Evolutionary conservation across 208 protist genomes (phyloP).

Genomic region (Acanthamoeba royreba): DNA sequence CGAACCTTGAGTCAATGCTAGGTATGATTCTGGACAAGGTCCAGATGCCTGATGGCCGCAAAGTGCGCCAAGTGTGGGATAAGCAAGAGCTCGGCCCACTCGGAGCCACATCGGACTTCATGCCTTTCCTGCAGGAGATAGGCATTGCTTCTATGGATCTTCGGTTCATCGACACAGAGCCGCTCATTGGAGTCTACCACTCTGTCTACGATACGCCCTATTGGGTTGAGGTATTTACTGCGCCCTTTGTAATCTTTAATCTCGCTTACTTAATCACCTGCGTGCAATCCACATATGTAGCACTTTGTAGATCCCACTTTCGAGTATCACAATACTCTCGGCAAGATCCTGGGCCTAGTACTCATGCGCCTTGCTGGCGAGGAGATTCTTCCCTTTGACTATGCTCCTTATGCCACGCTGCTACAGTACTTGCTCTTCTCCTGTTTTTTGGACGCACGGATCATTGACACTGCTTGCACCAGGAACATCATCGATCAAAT

Average conservation of each 20-base stretch:
- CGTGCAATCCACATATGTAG: no score
- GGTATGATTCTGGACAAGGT: not conserved
- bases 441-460: not conserved
- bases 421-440: not conserved
- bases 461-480: not conserved
- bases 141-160: constrained; percentile 3
- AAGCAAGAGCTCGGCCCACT: not conserved
- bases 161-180: not conserved
- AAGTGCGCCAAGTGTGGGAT: not conserved
- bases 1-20: not conserved
- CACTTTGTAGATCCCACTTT: not conserved
- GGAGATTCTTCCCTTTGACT: not conserved
- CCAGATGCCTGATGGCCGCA: not conserved
- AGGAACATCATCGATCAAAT: not conserved
- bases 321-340: not conserved
- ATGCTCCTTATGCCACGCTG: not conserved
- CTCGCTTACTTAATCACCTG: not conserved
- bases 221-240: constrained; percentile 12
- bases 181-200: constrained; percentile 45
- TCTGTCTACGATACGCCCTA: constrained; percentile 50
- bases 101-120: not conserved
- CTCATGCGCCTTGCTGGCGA: not conserved
- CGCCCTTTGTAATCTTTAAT: not conserved
- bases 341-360: not conserved
- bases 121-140: constrained; percentile 17